These are phyloP conservation scores for Hymenoscyphus fructigenus DNA, from an alignment of 2,329 filamentous ascomycete species.

Conservation along the genomic window DNA sequence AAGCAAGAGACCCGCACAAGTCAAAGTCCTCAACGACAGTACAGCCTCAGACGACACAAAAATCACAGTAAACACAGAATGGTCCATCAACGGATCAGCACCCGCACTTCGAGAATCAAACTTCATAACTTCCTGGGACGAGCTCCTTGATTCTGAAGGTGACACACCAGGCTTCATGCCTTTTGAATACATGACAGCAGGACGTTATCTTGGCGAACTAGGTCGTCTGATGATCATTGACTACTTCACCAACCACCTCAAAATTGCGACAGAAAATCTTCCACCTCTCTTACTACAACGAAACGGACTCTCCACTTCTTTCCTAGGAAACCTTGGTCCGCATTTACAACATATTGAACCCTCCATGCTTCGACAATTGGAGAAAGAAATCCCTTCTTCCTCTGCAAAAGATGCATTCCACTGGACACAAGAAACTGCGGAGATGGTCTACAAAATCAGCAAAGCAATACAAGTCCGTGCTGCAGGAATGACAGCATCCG, in stretches of 20 bases:
- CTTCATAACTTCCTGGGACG: slow-evolving; percentile 71
- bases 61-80: slow-evolving; percentile 80
- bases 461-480: slow-evolving; percentile 70
- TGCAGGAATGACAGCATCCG: slow-evolving; percentile 71
- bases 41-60: slow-evolving; percentile 52
- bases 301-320: slow-evolving; percentile 62
- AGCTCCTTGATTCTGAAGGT: slow-evolving; percentile 62
- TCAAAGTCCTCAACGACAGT: slow-evolving; percentile 49
- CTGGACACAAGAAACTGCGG: slow-evolving; percentile 63
- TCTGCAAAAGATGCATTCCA: slow-evolving; percentile 48
- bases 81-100: slow-evolving; percentile 77
- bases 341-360: slow-evolving; percentile 38
- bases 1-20: slow-evolving; percentile 55
- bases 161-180: slow-evolving; percentile 83
- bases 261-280: slow-evolving; percentile 20
- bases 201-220: slow-evolving; percentile 87
- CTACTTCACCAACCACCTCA: slow-evolving; percentile 64
- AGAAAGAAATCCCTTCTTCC: slow-evolving; percentile 52
- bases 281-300: slow-evolving; percentile 23
- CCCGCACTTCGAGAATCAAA: slow-evolving; percentile 60
- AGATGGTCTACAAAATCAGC: slow-evolving; percentile 63
- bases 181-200: slow-evolving; percentile 97
- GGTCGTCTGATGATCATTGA: slow-evolving; percentile 76
- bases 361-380: slow-evolving; percentile 48
- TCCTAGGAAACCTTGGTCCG: slow-evolving; percentile 68